Percentiles rank a stretch among this genome's conserved stretches.
phyloP scores from a whole-genome alignment of 345 rosid genomes.

The Salix caprea region DNA sequence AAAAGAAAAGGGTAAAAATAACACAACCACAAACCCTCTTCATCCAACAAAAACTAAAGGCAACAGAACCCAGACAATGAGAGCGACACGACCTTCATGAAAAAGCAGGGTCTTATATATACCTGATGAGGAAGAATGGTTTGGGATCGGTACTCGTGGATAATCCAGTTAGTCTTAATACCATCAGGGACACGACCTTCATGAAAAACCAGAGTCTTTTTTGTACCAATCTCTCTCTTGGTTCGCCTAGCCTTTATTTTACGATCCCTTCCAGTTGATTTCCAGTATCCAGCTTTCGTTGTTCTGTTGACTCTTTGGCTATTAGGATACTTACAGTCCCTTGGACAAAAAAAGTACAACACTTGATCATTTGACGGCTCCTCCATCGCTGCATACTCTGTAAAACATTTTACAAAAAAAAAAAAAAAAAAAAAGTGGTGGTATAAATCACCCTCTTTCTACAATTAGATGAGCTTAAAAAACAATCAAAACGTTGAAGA shows the following conservation, averaged over 20 bases:
- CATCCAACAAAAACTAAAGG: too few species aligned
- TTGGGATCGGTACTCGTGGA: slow-evolving; percentile 11
- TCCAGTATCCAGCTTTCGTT: slow-evolving; percentile 17
- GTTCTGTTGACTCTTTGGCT: slow-evolving; percentile 5
- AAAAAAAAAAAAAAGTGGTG: too few species aligned
- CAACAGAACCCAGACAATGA: too few species aligned
- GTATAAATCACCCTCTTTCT: too few species aligned
- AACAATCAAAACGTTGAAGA: too few species aligned
- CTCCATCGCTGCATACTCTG: background rate
- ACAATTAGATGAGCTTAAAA: too few species aligned
- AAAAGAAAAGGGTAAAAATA: too few species aligned
- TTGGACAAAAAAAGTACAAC: slow-evolving; percentile 14
- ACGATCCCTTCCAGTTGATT: slow-evolving; percentile 7
- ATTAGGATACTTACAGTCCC: background rate
- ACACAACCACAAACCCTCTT: too few species aligned
- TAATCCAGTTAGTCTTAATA: slow-evolving; percentile 16
- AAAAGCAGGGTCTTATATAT: too few species aligned
- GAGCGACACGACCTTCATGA: background rate
- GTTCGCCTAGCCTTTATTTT: background rate
- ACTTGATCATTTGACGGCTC: background rate
- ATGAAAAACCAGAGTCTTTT: slow-evolving; percentile 14
- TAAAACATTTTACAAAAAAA: too few species aligned
- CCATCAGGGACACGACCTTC: slow-evolving; percentile 5
- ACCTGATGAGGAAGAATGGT: slow-evolving; percentile 2
- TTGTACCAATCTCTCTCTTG: slow-evolving; percentile 2